A percentile compares a stretch with the other conserved stretches of the same genome.
phyloP scores from a whole-genome alignment of 169 alveolate species.

The Plasmodium chabaudi region DNA sequence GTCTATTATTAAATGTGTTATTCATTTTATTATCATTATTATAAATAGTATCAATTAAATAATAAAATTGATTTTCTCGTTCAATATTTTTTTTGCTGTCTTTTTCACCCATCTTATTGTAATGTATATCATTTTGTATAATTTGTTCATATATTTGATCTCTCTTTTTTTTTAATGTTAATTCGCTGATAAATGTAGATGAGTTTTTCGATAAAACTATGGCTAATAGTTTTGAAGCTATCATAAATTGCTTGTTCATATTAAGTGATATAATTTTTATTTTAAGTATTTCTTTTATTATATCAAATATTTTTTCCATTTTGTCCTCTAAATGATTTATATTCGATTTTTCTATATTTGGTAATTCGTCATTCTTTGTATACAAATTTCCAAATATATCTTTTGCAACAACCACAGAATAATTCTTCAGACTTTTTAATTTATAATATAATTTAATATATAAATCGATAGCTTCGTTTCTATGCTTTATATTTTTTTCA shows the following conservation, averaged over 20 bases:
- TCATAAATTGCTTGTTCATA: slow-evolving; percentile 47
- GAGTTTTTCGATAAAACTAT: slow-evolving; percentile 61
- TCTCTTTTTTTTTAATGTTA: slow-evolving; percentile 18
- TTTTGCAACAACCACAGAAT: slow-evolving; percentile 43
- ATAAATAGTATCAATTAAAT: not conserved
- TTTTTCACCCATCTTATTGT: not conserved
- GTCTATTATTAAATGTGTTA: slow-evolving; percentile 4
- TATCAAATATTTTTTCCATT: slow-evolving; percentile 29
- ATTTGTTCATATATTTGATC: not conserved
- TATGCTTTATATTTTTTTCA: slow-evolving; percentile 50
- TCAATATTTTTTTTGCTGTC: too few relatives aligned
- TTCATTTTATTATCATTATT: slow-evolving; percentile 14
- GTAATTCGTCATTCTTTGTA: slow-evolving; percentile 37
- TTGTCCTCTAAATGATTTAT: not conserved
- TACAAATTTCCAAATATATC: slow-evolving; percentile 68
- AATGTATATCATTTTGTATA: not conserved
- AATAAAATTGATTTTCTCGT: too few relatives aligned
- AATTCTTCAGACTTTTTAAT: slow-evolving; percentile 36
- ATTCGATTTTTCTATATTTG: not conserved
- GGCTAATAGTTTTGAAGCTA: slow-evolving; percentile 59
- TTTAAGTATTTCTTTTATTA: slow-evolving; percentile 57
- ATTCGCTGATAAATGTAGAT: slow-evolving; percentile 38
- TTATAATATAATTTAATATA: slow-evolving; percentile 34
- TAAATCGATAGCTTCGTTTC: slow-evolving; percentile 65
- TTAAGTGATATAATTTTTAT: slow-evolving; percentile 44